Percentiles rank a stretch among this genome's conserved stretches.
Evolutionary conservation across 345 rosid species (phyloP).

Genomic region (Hypericum perforatum): DNA sequence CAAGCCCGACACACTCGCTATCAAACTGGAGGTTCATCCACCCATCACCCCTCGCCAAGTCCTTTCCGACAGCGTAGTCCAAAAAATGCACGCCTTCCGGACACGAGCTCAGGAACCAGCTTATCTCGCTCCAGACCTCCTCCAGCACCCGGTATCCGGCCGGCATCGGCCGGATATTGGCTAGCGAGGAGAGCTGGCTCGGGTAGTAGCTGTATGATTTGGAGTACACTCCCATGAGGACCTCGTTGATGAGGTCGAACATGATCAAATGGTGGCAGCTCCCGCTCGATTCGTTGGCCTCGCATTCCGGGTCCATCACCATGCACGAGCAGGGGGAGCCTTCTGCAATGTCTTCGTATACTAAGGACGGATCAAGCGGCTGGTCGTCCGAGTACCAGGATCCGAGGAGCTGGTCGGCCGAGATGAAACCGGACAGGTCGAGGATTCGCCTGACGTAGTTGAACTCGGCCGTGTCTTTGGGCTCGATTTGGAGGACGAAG

Average conservation of each 20-base stretch:
- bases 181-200: conserved; percentile 36
- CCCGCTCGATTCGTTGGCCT: conserved; percentile 28
- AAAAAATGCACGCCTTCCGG: conserved; percentile 25
- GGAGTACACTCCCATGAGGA: conserved; percentile 47
- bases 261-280: conserved; percentile 35
- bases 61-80: conserved; percentile 39
- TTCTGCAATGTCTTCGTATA: conserved; percentile 37
- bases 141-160: conserved; percentile 43
- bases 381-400: conserved; percentile 60
- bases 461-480: conserved; percentile 37
- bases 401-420: conserved; percentile 34
- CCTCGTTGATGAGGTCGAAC: conserved; percentile 68
- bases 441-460: conserved; percentile 61
- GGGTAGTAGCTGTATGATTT: conserved; percentile 52
- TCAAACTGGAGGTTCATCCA: conserved; percentile 88
- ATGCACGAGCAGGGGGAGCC: conserved; percentile 18
- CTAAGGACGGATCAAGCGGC: conserved; percentile 40
- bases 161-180: conserved; percentile 49
- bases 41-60: conserved; percentile 40
- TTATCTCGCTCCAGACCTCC: conserved; percentile 60
- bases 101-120: conserved; percentile 35
- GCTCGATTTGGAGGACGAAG: conserved; percentile 24
- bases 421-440: conserved; percentile 56
- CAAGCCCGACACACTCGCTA: conserved; percentile 56
- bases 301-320: conserved; percentile 34